A percentile compares a stretch with the other conserved stretches of the same genome.
Evolutionary conservation across 345 rosid species (phyloP).

Genomic region (Erodium maritimum): DNA sequence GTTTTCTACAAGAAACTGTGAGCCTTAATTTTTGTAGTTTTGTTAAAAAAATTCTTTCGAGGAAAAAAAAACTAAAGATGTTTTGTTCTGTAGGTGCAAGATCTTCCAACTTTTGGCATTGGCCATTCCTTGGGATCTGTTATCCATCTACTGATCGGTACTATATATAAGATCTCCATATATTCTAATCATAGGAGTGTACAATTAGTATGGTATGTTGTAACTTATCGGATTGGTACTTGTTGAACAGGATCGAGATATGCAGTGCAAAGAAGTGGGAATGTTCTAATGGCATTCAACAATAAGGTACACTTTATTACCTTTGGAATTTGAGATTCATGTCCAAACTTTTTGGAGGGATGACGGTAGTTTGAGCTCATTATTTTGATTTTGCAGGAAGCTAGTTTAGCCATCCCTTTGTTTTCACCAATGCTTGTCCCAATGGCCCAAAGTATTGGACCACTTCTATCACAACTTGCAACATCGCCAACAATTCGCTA

Average conservation of each 20-base stretch:
- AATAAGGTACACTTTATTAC: conserved; percentile 58
- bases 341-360: background rate
- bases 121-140: conserved; percentile 95
- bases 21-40: conserved; percentile 18
- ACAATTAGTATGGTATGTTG: background rate
- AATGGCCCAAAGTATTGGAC: conserved; percentile 89
- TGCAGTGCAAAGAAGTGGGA: conserved; percentile 86
- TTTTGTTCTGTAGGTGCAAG: conserved; percentile 41
- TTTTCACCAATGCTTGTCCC: conserved; percentile 91
- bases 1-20: conserved; percentile 64
- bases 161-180: background rate
- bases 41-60: background rate
- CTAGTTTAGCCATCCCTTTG: conserved; percentile 81
- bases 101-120: conserved; percentile 86
- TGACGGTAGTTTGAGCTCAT: too few relatives aligned
- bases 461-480: conserved; percentile 62
- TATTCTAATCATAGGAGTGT: background rate
- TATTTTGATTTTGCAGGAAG: conserved; percentile 44
- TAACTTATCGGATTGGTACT: background rate
- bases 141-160: conserved; percentile 93
- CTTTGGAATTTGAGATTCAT: background rate
- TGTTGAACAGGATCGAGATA: conserved; percentile 27
- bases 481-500: conserved; percentile 65
- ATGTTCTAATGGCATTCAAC: conserved; percentile 82
- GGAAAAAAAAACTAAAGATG: background rate